Evolutionary conservation across 1,284 basidiomycete genomes (phyloP), one percentile per base, ranked within the genome.

Genomic region (Phellinidium pouzarii): DNA sequence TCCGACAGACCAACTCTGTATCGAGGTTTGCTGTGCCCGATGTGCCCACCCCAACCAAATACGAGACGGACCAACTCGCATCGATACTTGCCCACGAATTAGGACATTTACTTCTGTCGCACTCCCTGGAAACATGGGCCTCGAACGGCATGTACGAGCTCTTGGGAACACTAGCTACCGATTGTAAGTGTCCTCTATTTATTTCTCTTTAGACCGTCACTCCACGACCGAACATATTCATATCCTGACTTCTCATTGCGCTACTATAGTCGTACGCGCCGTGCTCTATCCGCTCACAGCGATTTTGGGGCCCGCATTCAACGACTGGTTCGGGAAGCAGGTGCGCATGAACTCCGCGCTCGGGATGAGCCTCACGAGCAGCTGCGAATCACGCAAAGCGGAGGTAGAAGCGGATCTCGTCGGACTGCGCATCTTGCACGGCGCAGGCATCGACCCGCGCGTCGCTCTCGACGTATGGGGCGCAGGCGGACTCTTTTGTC

Each of bases 271-370:
- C n/a, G 26, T 46, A n/a, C 53, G 48, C 9, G 50, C 36, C 29
- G 17, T 37, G n/a, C 23, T 54, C 19, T 54, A 54, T 22, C 48
- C 53, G 23, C 19, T 54, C 7, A 54, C 53, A n/a, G 43, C 48
- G 12, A 17, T 44, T 19, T 36, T 54, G 11, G 48, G 53, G 12
- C 53, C 53, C 23, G 34, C 38, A 8, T 54, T 54, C 41, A 54
- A 54, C 31, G 52, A 54, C 46, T 54, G 52, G 52, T 46, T 54
- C 25, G 48, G 53, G 1, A 42, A 54, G 25, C 53, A 38, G 9
- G 44, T 54, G 14, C 46, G 48, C 26, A 25, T 34, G 26, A 50
- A 40, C 29, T 54, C 53, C 25, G 53, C 53, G 25, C 48, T 50
- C 23, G 48, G 48, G 17, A 31, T 54, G 29, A 43, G 44, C 12